Conservation (phyloP, 2,329 filamentous ascomycete genomes). For the Fusarium subglutinans region DNA sequence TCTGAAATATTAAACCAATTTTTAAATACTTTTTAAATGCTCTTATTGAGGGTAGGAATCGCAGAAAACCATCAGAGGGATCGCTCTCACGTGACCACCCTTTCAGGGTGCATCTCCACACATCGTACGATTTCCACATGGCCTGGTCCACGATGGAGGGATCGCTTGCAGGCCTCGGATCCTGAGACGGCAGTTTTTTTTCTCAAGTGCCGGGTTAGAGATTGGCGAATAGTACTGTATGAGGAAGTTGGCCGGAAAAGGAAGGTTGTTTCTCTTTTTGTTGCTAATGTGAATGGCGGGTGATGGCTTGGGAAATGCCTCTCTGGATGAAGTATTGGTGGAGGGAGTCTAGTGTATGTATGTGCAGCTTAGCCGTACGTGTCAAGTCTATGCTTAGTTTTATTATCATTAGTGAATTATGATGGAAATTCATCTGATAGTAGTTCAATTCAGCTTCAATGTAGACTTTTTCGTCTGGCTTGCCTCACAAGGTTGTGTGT, state of each 20-base stretch:
- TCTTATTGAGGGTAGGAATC: not conserved
- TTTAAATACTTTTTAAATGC: not conserved
- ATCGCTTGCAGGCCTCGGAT: slow-evolving; percentile 11
- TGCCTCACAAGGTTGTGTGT: not conserved
- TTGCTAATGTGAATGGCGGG: not conserved
- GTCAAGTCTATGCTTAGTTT: not conserved
- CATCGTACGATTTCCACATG: slow-evolving; percentile 39
- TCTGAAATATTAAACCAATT: fast-evolving
- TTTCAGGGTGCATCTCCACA: slow-evolving; percentile 29
- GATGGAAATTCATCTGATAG: too few relatives aligned
- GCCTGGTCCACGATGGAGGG: slow-evolving; percentile 10
- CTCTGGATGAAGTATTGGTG: not conserved
- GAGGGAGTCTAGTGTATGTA: not conserved
- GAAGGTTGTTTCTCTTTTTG: not conserved
- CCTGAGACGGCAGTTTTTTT: not conserved
- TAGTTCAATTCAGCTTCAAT: not conserved
- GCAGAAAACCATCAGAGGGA: not conserved
- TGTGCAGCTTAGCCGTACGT: too few relatives aligned
- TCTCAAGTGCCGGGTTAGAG: not conserved
- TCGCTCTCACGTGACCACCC: slow-evolving; percentile 26
- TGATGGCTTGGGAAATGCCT: not conserved
- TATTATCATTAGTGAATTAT: not conserved
- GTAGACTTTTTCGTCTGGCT: fast-evolving
- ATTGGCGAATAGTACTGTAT: not conserved
- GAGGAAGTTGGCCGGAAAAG: not conserved